phyloP scores from a whole-genome alignment of 2,329 filamentous ascomycete genomes.

The Aspergillus chevalieri region DNA sequence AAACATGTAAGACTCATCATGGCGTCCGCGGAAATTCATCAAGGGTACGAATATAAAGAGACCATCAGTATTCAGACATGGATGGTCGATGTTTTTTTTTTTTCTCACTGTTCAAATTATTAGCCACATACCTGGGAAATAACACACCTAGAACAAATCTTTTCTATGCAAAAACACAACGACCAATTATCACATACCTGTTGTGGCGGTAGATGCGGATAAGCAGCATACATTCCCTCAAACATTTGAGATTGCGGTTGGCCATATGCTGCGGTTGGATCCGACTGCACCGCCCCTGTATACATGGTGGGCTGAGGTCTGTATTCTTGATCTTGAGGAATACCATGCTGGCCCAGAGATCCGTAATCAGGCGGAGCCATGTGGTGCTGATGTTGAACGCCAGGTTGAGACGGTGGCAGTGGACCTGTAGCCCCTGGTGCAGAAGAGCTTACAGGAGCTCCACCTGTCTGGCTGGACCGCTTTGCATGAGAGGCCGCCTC shows the following conservation, averaged over 20 bases:
- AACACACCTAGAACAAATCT: too few species aligned
- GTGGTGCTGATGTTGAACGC: constrained; percentile 48
- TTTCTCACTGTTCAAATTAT: too few species aligned
- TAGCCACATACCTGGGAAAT: too few species aligned
- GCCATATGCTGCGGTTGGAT: constrained; percentile 65
- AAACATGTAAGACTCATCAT: constrained; percentile 1
- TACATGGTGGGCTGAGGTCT: constrained; percentile 77
- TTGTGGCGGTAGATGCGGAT: constrained; percentile 72
- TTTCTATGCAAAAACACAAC: background rate
- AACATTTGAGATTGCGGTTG: constrained; percentile 74
- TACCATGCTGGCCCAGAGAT: constrained; percentile 55
- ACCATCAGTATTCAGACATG: too few species aligned
- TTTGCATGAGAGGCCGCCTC: constrained; percentile 84
- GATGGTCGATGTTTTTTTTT: too few species aligned
- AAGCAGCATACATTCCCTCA: constrained; percentile 74
- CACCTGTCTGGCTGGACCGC: constrained; percentile 50
- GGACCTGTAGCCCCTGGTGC: constrained; percentile 29
- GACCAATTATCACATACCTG: constrained; percentile 54
- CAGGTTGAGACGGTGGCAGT: constrained; percentile 40
- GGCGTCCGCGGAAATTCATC: too few species aligned
- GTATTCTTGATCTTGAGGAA: constrained; percentile 70
- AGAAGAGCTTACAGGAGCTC: constrained; percentile 46
- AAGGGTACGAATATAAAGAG: too few species aligned
- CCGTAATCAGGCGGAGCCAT: constrained; percentile 55
- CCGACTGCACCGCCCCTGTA: constrained; percentile 67